Base-by-base conservation (phyloP, 352 stramenopile species). In the Pythium sp. region DNA sequence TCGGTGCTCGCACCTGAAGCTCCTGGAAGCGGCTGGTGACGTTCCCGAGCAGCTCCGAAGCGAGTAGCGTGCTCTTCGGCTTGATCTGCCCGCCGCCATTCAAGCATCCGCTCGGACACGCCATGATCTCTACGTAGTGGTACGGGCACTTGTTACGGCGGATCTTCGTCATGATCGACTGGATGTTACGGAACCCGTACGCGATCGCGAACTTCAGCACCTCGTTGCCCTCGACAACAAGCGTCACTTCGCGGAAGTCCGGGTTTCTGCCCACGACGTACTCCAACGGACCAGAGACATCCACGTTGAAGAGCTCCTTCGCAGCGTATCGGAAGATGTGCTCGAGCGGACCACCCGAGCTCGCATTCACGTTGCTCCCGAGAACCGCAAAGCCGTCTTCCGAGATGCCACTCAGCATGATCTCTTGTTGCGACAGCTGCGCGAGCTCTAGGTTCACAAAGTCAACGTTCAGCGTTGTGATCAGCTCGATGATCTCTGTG, bases 81-180 rank as follows among this genome's bases (percentile, higher is more conserved):
- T 87, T 92, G 72, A 97, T 93, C 78, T 99, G 96, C 15, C 97
- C 97, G 43, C 97, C 97, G 62, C 97, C 97, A 74, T 99, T 99
- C 46, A 98, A 74, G 70, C 97, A 99, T 7, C 97, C 97, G 59
- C 91, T 96, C n/a, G 97, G 97, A 70, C 97, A 99, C 56, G 97
- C 97, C 97, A 99, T 99, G 68, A 98, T 94, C 82, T 99, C 97
- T 12, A 99, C 92, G 78, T 98, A 99, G 78, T 99, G 86, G 77
- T 98, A 98, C 47, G 86, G 83, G 58, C 91, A 97, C 70, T 87
- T 89, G 67, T 90, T 93, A 24, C 89, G 81, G n/a, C 92, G 90
- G 70, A 97, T 91, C 76, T 97, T 92, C 68, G 92, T 95, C 71
- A 98, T 91, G 69, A 98, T 91, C 26, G 87, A 85, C 84, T 99